phyloP scores from a whole-genome alignment of 768 basidiomycete genomes.

The Serendipita indica region DNA sequence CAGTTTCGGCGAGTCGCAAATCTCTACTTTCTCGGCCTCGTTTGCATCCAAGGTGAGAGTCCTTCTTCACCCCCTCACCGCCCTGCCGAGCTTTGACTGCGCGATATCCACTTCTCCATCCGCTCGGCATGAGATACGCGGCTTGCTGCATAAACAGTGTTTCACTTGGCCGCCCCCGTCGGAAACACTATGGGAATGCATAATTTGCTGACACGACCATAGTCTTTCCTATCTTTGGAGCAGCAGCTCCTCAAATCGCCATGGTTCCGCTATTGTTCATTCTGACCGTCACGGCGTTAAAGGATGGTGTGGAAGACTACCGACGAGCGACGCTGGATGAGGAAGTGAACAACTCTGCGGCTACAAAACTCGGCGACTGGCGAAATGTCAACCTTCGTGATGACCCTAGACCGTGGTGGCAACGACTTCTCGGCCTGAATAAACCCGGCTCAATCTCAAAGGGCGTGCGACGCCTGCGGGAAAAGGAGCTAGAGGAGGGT shows the following conservation, averaged over 20 bases:
- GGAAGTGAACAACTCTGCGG: slow-evolving; percentile 87
- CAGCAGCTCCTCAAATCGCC: slow-evolving; percentile 64
- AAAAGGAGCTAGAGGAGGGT: slow-evolving; percentile 55
- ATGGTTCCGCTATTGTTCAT: slow-evolving; percentile 82
- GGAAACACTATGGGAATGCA: background rate
- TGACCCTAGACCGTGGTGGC: slow-evolving; percentile 61
- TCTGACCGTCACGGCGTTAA: slow-evolving; percentile 75
- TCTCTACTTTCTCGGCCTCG: slow-evolving; percentile 76
- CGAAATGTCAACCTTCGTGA: slow-evolving; percentile 74
- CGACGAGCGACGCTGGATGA: slow-evolving; percentile 79
- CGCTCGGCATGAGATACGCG: too few relatives aligned
- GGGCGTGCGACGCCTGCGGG: slow-evolving; percentile 73
- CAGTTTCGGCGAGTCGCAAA: slow-evolving; percentile 92
- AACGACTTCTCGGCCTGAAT: slow-evolving; percentile 57
- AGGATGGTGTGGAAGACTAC: slow-evolving; percentile 93
- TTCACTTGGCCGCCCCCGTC: slow-evolving; percentile 1
- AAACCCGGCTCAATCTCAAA: slow-evolving; percentile 62
- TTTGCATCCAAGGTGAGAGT: slow-evolving; percentile 57
- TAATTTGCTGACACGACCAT: slow-evolving; percentile 2
- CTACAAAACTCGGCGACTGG: slow-evolving; percentile 81
- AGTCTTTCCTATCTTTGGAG: slow-evolving; percentile 89
- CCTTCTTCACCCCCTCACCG: background rate
- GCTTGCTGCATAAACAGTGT: too few relatives aligned
- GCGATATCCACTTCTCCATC: too few relatives aligned
- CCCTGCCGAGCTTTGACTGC: too few relatives aligned